Conservation (phyloP, 2,329 filamentous ascomycete genomes). For the Sphaerulina vaccinii region DNA sequence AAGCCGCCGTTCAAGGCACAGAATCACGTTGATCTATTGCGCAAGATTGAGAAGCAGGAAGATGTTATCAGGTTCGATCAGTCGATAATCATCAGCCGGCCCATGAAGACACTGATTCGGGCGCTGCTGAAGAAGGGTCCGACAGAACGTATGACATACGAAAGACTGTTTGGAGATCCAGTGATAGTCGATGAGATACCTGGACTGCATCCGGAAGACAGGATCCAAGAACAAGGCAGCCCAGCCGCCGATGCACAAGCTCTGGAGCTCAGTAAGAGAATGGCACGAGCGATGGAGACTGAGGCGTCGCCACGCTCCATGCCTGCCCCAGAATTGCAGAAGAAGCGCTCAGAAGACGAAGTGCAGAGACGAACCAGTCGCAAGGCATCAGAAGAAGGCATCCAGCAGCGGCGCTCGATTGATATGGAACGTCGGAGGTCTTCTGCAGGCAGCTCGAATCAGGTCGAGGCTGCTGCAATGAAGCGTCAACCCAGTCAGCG, state of each 20-base stretch:
- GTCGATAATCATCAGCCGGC: conserved; percentile 59
- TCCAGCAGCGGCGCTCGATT: conserved; percentile 21
- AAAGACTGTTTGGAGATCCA: conserved; percentile 74
- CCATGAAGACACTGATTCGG: conserved; percentile 78
- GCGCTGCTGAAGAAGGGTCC: conserved; percentile 81
- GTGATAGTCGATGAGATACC: conserved; percentile 36
- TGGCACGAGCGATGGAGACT: conserved; percentile 34
- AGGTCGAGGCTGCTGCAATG: conserved; percentile 22
- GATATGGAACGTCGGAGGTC: conserved; percentile 30
- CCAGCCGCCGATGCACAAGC: conserved; percentile 27
- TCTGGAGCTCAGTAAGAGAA: conserved; percentile 34
- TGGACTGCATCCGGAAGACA: conserved; percentile 35
- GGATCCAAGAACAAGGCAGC: conserved; percentile 26
- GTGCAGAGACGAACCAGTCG: conserved; percentile 18
- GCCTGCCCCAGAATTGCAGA: conserved; percentile 21
- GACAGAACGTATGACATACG: conserved; percentile 79
- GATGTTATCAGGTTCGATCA: conserved; percentile 74
- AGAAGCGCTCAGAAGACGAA: conserved; percentile 26
- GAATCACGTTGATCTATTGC: conserved; percentile 91
- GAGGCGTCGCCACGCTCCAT: conserved; percentile 20
- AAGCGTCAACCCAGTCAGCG: conserved; percentile 39
- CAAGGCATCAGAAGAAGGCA: conserved; percentile 32
- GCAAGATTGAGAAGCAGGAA: conserved; percentile 85
- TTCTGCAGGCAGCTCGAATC: conserved; percentile 23
- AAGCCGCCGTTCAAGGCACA: conserved; percentile 85